A percentile compares a stretch with the other conserved stretches of the same genome.
phyloP scores from a whole-genome alignment of 257 asterid genomes.

The Gynochthodes officinalis region DNA sequence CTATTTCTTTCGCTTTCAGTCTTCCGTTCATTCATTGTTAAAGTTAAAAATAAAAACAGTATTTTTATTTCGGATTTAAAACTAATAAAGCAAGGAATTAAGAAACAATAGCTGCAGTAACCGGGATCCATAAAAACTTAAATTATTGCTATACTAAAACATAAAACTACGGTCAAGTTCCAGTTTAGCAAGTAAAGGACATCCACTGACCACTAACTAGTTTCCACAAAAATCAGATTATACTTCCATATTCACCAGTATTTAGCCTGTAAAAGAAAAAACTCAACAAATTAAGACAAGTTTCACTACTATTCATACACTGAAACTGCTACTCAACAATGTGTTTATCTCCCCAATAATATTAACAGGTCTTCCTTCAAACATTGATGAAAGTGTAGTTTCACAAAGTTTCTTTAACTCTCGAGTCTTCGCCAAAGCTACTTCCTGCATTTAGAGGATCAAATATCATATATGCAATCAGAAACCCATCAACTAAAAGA shows the following conservation, averaged over 20 bases:
- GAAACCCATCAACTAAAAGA: not conserved
- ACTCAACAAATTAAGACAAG: not conserved
- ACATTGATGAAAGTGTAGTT: slow-evolving; percentile 62
- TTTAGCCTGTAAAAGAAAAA: not conserved
- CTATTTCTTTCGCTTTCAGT: no score
- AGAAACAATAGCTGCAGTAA: no score
- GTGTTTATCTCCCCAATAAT: slow-evolving; percentile 84
- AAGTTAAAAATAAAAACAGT: no score
- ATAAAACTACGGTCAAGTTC: not conserved
- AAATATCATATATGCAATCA: slow-evolving; percentile 1
- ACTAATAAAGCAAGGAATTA: no score
- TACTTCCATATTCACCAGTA: not conserved
- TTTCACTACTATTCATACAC: slow-evolving; percentile 24
- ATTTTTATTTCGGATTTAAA: no score
- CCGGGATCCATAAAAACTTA: no score
- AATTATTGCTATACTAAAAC: not conserved
- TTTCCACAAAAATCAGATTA: not conserved
- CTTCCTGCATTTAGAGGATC: slow-evolving; percentile 51
- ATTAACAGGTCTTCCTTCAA: slow-evolving; percentile 86
- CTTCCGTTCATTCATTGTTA: no score
- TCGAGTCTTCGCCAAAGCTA: slow-evolving; percentile 59
- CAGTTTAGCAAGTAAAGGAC: not conserved
- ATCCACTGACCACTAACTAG: no score
- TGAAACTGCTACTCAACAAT: slow-evolving; percentile 53
- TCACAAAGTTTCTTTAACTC: slow-evolving; percentile 82